Conservation (phyloP, 495 filamentous ascomycete genomes). For the Tuber magnatum region DNA sequence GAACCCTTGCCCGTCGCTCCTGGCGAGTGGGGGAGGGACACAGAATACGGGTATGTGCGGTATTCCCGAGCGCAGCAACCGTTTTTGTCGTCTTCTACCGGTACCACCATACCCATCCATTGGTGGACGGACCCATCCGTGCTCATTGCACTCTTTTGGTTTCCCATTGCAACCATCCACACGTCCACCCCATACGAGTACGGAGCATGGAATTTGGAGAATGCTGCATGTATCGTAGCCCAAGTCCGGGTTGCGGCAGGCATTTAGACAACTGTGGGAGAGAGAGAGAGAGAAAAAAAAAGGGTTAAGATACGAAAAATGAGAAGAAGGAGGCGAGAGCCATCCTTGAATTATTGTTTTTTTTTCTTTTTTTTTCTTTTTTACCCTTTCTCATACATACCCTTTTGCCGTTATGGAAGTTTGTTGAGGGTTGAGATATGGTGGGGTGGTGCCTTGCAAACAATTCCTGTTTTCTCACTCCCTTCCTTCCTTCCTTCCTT, state of each 20-base stretch:
- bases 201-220: not conserved
- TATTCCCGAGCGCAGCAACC: not conserved
- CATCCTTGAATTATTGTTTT: not conserved
- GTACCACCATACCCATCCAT: no score
- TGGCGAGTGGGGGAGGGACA: not conserved
- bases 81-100: not conserved
- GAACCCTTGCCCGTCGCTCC: not conserved
- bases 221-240: not conserved
- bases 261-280: not conserved
- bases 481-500: not conserved
- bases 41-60: not conserved
- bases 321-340: not conserved
- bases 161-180: not conserved
- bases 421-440: not conserved
- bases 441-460: not conserved
- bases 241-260: not conserved
- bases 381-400: not conserved
- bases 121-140: not conserved
- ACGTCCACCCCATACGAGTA: not conserved
- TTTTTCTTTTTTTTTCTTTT: not conserved
- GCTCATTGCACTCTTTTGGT: not conserved
- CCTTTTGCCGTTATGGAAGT: not conserved
- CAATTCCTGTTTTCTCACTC: constrained; percentile 2
- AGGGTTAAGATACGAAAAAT: not conserved
- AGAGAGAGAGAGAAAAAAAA: not conserved